Evolutionary conservation across 768 basidiomycete species (phyloP).

Genomic region (Lactarius evosmus): DNA sequence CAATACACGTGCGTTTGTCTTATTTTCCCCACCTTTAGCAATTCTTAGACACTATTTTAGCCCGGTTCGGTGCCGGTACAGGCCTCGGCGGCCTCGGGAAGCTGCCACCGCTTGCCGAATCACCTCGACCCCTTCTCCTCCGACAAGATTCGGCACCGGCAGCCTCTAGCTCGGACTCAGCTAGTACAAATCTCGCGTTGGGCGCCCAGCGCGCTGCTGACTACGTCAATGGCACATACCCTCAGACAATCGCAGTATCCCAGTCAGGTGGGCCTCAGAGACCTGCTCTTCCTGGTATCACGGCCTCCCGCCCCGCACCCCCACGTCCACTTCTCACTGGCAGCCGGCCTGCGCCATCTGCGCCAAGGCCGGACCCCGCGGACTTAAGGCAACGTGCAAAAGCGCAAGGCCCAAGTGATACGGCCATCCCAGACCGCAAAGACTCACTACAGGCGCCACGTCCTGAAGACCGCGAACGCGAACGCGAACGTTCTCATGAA

Average conservation of each 20-base stretch:
- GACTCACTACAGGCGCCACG: constrained; percentile 41
- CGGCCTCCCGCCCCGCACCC: constrained; percentile 64
- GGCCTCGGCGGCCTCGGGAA: constrained; percentile 72
- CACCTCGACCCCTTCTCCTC: constrained; percentile 33
- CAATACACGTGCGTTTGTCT: constrained; percentile 26
- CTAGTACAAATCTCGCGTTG: constrained; percentile 33
- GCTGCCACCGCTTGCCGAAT: constrained; percentile 40
- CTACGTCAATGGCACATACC: constrained; percentile 53
- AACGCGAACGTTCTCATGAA: constrained; percentile 37
- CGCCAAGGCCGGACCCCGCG: constrained; percentile 53
- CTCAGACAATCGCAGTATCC: constrained; percentile 41
- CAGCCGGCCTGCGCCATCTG: constrained; percentile 51
- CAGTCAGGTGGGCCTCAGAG: constrained; percentile 33
- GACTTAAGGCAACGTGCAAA: constrained; percentile 66
- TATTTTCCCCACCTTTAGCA: constrained; percentile 35
- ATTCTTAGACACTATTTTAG: constrained; percentile 47
- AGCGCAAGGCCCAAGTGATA: constrained; percentile 48
- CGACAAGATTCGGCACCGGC: constrained; percentile 49
- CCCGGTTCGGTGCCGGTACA: constrained; percentile 88
- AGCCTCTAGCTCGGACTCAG: constrained; percentile 35
- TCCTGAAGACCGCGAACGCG: constrained; percentile 31
- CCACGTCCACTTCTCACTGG: constrained; percentile 61
- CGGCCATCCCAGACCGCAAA: constrained; percentile 43
- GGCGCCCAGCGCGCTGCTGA: constrained; percentile 62
- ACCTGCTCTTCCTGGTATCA: constrained; percentile 37